Evolutionary conservation across 2,329 filamentous ascomycete species (phyloP), one percentile per base, ranked within the genome.

Genomic region (Setomelanomma holmii): DNA sequence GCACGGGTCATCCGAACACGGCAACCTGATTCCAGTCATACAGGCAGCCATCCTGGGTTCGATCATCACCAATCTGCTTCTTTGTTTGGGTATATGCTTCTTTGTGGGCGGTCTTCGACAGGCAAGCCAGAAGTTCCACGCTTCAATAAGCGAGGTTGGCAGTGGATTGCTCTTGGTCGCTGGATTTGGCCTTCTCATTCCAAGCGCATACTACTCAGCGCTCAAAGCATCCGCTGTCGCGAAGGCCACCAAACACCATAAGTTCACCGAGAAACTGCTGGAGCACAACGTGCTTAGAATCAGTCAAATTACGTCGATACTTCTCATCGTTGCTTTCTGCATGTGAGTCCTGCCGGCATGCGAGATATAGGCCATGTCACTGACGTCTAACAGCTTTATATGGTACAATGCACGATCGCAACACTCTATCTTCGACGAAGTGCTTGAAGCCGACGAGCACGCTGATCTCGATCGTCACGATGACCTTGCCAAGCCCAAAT

Each of bases 1-100:
- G 24, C 60, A 73, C n/a, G 71, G 75, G 6, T 75, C 74, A 12
- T 72, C 67, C 19, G 71, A 72, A 42, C 68, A 73, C 35, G 67
- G 67, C 14, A 69, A 70, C 19, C 53, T 69, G 10, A 66, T 88
- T 55, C 80, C 83, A n/a, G 89, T 95, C 60, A 90, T 95, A 60
- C 86, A 91, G 70, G 89, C 89, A 40, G 90, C 91, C n/a, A 92
- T 96, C 49, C 77, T 95, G 0, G 91, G 91, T 14, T 93, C 89
- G 0, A 89, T 96, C 38, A 73, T 96, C 34, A 90, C 91, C 6
- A 96, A 91, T 19, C 83, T 93, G 76, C 76, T 95, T 24, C 80
- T 96, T 1, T 95, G 91, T 61, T 76, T 96, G 17, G 91, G 91
- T 0, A 68, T 88, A 40, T 95, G 90, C 71, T 96, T 96, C 78